A percentile compares a stretch with the other conserved stretches of the same genome.
Evolutionary conservation across 1,284 basidiomycete species (phyloP).

Genomic region (Ustilago nuda): DNA sequence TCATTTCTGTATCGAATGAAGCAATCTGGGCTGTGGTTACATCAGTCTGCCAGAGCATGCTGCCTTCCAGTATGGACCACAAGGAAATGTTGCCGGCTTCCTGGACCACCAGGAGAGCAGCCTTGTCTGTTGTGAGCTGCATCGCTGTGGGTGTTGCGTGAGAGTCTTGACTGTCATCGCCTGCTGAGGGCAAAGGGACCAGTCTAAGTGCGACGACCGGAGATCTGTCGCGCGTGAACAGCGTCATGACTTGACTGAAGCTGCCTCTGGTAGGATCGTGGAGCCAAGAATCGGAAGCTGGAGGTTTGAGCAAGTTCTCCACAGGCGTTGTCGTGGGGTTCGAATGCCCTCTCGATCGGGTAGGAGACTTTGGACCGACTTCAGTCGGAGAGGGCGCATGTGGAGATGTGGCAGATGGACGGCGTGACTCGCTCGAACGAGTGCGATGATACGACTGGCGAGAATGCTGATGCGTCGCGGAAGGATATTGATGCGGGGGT

Average conservation of each 20-base stretch:
- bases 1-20: constrained; percentile 2
- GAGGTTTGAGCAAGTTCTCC: constrained; percentile 5
- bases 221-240: constrained; percentile 37
- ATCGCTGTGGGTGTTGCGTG: not conserved
- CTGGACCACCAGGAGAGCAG: constrained; percentile 36
- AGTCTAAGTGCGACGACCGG: constrained; percentile 41
- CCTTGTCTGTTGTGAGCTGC: constrained; percentile 12
- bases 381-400: not conserved
- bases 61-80: constrained; percentile 45
- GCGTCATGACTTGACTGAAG: constrained; percentile 28
- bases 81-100: constrained; percentile 40
- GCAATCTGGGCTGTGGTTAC: constrained; percentile 19
- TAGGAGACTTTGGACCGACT: not conserved
- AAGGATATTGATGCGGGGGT: constrained; percentile 15
- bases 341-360: not conserved
- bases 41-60: constrained; percentile 37
- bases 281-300: constrained; percentile 30
- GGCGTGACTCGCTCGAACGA: constrained; percentile 24
- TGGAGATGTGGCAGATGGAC: constrained; percentile 11
- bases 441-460: constrained; percentile 24
- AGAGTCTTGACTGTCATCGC: not conserved
- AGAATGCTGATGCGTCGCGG: constrained; percentile 5
- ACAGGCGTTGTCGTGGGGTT: not conserved
- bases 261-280: constrained; percentile 29
- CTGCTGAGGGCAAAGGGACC: constrained; percentile 5